Conservation (phyloP, 2,329 filamentous ascomycete genomes). For the Fusarium lateritium region DNA sequence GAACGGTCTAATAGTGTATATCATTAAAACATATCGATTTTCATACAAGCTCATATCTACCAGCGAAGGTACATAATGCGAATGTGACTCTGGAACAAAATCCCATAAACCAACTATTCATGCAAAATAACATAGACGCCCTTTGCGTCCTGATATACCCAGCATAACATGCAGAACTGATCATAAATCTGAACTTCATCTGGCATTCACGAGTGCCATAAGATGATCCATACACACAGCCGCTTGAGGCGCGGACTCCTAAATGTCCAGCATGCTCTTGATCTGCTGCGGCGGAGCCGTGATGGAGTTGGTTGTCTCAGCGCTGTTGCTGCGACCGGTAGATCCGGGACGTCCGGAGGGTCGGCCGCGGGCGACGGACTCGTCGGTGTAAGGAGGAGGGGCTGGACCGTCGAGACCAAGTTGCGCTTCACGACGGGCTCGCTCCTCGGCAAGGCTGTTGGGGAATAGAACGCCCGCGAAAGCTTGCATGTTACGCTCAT, state of each 20-base stretch:
- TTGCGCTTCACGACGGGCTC: conserved; percentile 56
- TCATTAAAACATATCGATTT: conserved; percentile 37
- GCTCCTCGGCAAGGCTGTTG: conserved; percentile 51
- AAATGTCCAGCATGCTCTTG: conserved; percentile 72
- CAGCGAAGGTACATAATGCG: not conserved
- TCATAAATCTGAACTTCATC: conserved; percentile 14
- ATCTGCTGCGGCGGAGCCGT: conserved; percentile 67
- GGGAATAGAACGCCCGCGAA: conserved; percentile 67
- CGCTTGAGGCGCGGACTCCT: conserved; percentile 6
- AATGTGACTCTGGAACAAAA: not conserved
- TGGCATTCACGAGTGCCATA: not conserved
- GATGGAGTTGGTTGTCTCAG: conserved; percentile 63
- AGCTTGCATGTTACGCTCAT: conserved; percentile 60
- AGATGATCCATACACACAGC: not conserved
- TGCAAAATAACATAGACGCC: conserved; percentile 22
- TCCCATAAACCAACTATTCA: conserved; percentile 23
- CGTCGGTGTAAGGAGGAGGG: conserved; percentile 58
- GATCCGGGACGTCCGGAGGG: conserved; percentile 49
- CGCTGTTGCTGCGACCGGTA: conserved; percentile 61
- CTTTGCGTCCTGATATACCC: conserved; percentile 22
- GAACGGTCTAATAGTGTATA: not conserved
- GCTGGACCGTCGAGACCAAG: conserved; percentile 61
- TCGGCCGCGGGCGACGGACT: conserved; percentile 45
- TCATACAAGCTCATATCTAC: conserved; percentile 30
- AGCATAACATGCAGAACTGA: conserved; percentile 18